These are phyloP conservation scores for Leccinellum rugosiceps DNA, from an alignment of 768 basidiomycete species.

Conservation along the genomic window DNA sequence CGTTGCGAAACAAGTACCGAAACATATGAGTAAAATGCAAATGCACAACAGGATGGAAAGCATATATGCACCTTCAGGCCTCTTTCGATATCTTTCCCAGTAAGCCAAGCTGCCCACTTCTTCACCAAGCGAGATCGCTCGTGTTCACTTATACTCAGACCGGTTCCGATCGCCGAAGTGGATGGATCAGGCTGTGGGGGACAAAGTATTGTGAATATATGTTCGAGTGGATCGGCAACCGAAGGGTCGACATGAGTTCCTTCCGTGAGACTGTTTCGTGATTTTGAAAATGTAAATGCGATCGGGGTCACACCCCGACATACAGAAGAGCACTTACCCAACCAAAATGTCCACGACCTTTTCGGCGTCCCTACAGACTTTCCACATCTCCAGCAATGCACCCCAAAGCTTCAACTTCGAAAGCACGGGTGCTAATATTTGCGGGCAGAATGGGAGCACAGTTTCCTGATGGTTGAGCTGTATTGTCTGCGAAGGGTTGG, in stretches of 20 bases:
- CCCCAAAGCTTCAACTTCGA: slow-evolving; percentile 21
- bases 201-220: slow-evolving; percentile 27
- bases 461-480: not conserved
- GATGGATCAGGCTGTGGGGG: slow-evolving; percentile 9
- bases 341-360: slow-evolving; percentile 24
- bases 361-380: slow-evolving; percentile 14
- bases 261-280: slow-evolving; percentile 21
- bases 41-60: not conserved
- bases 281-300: not conserved
- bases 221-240: slow-evolving; percentile 25
- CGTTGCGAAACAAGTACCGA: not conserved
- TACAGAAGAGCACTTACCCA: slow-evolving; percentile 18
- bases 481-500: slow-evolving; percentile 7
- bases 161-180: not conserved
- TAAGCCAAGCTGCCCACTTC: slow-evolving; percentile 80
- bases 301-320: not conserved
- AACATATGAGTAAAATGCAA: not conserved
- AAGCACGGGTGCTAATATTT: slow-evolving; percentile 19
- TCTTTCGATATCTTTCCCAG: slow-evolving; percentile 60
- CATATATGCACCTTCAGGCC: slow-evolving; percentile 59
- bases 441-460: slow-evolving; percentile 16
- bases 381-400: slow-evolving; percentile 29
- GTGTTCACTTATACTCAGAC: slow-evolving; percentile 15
- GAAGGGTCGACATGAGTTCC: slow-evolving; percentile 23
- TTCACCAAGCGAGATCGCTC: slow-evolving; percentile 60